Base-by-base conservation (phyloP, 225 moss, liverwort and hornwort species). In the Physcomitrium patens region DNA sequence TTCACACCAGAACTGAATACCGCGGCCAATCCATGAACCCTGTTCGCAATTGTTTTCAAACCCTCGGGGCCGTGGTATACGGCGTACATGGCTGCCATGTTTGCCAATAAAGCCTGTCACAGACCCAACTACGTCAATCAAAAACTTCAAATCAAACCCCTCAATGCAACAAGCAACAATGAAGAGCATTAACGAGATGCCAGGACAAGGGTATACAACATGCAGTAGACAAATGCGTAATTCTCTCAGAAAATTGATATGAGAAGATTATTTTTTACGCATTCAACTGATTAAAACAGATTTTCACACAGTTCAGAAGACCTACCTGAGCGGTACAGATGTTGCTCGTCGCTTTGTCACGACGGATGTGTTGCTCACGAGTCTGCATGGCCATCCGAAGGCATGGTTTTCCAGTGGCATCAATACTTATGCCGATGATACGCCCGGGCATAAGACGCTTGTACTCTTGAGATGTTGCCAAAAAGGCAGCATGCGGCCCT, bases 371-470 rank as follows among this genome's bases (percentile, higher is more conserved):
- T 80, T 94, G 97, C 80, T 99, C 97, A 69, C 97, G 91, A 23
- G 97, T 99, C 85, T 99, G 97, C 97, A 99, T 99, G 68, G 97
- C 97, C 97, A 99, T 99, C 24, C 97, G 90, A 66, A 99, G 76
- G 42, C 93, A 91, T 9, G 97, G 97, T 77, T 99, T 99, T 12
- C 97, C 97, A 13, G 84, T 65, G 2, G 94, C 43, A 56, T 99
- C 97, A 13, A 94, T 80, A 43, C 92, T 94, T 74, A 94, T 79
- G 47, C 97, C 97, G 43, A 99, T 99, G 80, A 99, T 94, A 17
- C 97, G 81, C 18, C 97, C 97, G 0, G 97, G 97, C 94, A 99
- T 94, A 42, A 99, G 77, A 10, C 97, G 88, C 87, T 94, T 99
- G 87, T 99, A 99, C 78, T 99, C 97, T 67, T 93, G 97, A 8